Conservation (phyloP, 2,329 filamentous ascomycete species). For the Cryphonectria parasitica region DNA sequence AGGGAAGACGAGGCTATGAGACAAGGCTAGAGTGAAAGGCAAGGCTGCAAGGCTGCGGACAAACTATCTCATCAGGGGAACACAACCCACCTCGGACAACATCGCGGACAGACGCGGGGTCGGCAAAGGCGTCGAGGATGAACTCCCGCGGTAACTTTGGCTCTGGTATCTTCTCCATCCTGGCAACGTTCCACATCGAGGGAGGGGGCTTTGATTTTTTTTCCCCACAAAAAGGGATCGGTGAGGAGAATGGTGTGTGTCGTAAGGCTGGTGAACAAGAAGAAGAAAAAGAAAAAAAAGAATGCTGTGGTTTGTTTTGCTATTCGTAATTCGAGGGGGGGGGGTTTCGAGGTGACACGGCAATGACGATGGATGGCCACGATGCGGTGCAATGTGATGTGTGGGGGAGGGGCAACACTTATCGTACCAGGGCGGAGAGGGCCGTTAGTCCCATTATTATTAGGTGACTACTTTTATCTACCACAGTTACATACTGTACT, state of each 20-base stretch:
- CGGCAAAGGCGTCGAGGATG: slow-evolving; percentile 90
- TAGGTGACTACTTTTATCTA: neutral
- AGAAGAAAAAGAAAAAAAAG: no score
- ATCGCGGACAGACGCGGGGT: slow-evolving; percentile 86
- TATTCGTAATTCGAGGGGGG: neutral
- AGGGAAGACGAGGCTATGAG: neutral
- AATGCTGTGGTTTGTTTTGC: no score
- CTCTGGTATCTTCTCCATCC: slow-evolving; percentile 15
- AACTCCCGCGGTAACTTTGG: slow-evolving; percentile 70
- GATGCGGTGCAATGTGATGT: neutral
- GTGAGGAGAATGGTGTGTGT: neutral
- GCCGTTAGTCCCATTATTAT: neutral
- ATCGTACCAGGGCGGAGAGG: neutral
- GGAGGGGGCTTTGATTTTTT: neutral
- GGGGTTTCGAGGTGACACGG: neutral
- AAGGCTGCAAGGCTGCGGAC: slow-evolving; percentile 7
- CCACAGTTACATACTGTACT: no score
- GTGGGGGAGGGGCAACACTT: neutral
- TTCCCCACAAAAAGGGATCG: neutral
- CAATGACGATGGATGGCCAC: neutral
- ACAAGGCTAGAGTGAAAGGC: neutral
- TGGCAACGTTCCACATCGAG: neutral
- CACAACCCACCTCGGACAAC: slow-evolving; percentile 78
- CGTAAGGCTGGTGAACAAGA: neutral
- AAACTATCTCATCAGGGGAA: neutral